Conservation (phyloP, 1,139 yeast species). For the Meyerozyma guilliermondii region DNA sequence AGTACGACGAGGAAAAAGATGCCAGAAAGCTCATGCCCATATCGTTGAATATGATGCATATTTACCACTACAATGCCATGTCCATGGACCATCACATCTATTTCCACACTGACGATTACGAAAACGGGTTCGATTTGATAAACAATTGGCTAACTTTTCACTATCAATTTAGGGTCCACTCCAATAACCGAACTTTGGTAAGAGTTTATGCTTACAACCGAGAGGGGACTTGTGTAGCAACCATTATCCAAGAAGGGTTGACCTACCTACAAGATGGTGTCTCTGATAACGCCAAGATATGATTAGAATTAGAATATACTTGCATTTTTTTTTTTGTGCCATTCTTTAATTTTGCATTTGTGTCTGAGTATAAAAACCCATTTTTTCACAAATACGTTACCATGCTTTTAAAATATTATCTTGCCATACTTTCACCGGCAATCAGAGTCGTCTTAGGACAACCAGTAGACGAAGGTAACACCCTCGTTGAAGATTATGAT, state of each 20-base stretch:
- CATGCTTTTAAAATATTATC: not conserved
- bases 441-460: not conserved
- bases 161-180: conserved; percentile 32
- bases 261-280: conserved; percentile 27
- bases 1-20: conserved; percentile 29
- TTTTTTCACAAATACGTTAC: not conserved
- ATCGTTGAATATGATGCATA: conserved; percentile 35
- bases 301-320: not conserved
- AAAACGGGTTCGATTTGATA: conserved; percentile 27
- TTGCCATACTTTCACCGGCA: not conserved
- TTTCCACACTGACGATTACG: conserved; percentile 30
- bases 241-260: conserved; percentile 42
- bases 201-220: conserved; percentile 34
- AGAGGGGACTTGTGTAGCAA: conserved; percentile 33
- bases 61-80: conserved; percentile 46
- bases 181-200: conserved; percentile 34
- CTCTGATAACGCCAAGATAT: conserved; percentile 15
- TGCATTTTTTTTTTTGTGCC: not conserved
- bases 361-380: not conserved
- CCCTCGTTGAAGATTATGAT: not conserved
- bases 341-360: not conserved
- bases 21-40: conserved; percentile 27
- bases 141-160: conserved; percentile 37
- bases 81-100: conserved; percentile 44
- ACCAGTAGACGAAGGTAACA: not conserved